These are phyloP conservation scores for Kingdonia uniflora DNA, from an alignment of 164 flowering plant species.

Conservation along the genomic window DNA sequence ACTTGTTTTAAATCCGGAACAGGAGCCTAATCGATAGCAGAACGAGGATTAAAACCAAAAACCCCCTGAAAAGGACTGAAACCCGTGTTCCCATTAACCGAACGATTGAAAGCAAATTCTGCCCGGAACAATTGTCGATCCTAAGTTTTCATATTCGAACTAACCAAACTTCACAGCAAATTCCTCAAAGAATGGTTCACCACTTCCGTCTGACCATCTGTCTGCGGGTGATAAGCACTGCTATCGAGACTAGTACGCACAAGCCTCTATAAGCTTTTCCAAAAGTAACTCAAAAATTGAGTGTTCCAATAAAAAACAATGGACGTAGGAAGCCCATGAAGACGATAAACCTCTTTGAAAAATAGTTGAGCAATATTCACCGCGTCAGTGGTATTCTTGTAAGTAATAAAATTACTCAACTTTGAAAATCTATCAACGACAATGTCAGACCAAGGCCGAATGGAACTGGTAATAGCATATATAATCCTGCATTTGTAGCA, in stretches of 20 bases:
- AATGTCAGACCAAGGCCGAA: neutral
- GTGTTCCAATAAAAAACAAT: neutral
- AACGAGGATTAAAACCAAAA: neutral
- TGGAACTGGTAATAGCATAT: slow-evolving; percentile 1
- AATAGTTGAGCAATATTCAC: neutral
- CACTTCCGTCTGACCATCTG: neutral
- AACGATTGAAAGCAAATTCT: neutral
- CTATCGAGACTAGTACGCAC: neutral
- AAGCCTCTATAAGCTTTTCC: neutral
- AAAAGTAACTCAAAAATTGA: neutral
- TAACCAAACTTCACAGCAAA: neutral
- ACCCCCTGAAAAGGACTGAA: neutral
- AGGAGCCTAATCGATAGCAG: neutral
- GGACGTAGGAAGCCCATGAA: slow-evolving; percentile 1
- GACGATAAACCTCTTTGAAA: neutral
- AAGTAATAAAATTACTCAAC: neutral
- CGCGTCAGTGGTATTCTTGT: neutral
- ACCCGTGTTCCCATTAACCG: neutral
- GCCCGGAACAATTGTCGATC: neutral
- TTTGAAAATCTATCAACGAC: slow-evolving; percentile 1
- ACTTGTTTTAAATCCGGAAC: neutral
- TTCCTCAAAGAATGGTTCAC: neutral
- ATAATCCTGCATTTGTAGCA: neutral
- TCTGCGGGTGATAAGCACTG: slow-evolving; percentile 1
- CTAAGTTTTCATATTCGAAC: neutral